Evolutionary conservation across 805 yeast species (phyloP), one percentile per base, ranked within the genome.

Genomic region (Saccharomyces jurei): DNA sequence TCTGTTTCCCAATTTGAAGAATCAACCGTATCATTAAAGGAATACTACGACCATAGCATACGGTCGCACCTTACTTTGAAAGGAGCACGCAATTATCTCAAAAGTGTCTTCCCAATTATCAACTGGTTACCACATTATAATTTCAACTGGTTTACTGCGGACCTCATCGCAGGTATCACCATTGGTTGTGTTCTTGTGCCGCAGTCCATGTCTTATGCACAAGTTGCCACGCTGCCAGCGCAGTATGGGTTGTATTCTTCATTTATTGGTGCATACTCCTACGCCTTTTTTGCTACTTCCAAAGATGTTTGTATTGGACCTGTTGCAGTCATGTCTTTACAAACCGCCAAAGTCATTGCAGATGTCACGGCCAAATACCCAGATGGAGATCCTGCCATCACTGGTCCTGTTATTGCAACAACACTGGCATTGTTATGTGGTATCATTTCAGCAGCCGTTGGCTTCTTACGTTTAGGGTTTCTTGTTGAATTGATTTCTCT

Each of bases 231-330:
- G 4, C 77, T 91, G 57, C 76, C 83, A 4, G 82, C 96, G 5
- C 86, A 90, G 69, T 91, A 84, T 63, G 97, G 97, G 50, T 79
- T 91, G 49, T 91, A 91, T 71, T 88, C 97, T 13, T 87, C 96
- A 0, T 91, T 91, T 65, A 84, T 91, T 49, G 97, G 97, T 66
- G 96, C 90, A 11, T 79, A 89, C 65, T 81, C 87, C 52, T 91
- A 91, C 70, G 86, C 96, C 50, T 80, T 91, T 63, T 91, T 91
- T 72, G 97, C 97, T 13, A 91, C 97, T 13, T 87, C 96, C 26
- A 91, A 91, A 71, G 97, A 91, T 76, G 96, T 91, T 41, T 86
- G 95, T 57, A 90, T 91, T 63, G 97, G 97, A 28, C 97, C 97
- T 10, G 97, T 91, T 41, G 97, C 97, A 11, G 97, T 91, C 54